Conservation (phyloP, 2,329 filamentous ascomycete species). For the Arthrinium puccinioides region DNA sequence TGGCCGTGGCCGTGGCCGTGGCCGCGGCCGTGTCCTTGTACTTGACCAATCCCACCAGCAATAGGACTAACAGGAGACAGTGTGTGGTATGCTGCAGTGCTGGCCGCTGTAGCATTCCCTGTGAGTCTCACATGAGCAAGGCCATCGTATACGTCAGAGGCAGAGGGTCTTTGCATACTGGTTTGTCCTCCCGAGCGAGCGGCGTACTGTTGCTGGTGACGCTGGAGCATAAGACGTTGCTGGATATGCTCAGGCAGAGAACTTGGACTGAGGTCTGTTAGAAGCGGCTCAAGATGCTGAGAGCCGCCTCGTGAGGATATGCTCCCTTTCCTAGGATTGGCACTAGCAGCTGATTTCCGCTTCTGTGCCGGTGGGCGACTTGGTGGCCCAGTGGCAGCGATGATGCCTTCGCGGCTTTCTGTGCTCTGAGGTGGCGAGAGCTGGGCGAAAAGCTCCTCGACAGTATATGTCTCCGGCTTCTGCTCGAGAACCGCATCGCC, state of each 20-base stretch:
- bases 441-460: conserved; percentile 88
- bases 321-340: conserved; percentile 23
- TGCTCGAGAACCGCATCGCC: conserved; percentile 87
- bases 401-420: conserved; percentile 32
- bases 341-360: conserved; percentile 26
- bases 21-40: conserved; percentile 17
- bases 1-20: conserved; percentile 24
- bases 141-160: conserved; percentile 13
- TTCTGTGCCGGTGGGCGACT: conserved; percentile 20
- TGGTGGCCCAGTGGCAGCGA: conserved; percentile 12
- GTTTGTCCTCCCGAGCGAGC: conserved; percentile 32
- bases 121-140: not conserved
- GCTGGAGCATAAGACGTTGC: conserved; percentile 26
- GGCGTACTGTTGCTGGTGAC: conserved; percentile 28
- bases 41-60: conserved; percentile 22
- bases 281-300: conserved; percentile 28
- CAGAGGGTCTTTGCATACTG: conserved; percentile 31
- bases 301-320: conserved; percentile 26
- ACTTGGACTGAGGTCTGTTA: conserved; percentile 25
- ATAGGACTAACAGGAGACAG: conserved; percentile 47
- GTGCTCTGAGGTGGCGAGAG: conserved; percentile 57
- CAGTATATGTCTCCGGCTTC: conserved; percentile 83
- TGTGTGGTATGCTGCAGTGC: conserved; percentile 30
- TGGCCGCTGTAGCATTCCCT: conserved; percentile 7
- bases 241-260: conserved; percentile 25